Base-by-base conservation (phyloP, 2,329 filamentous ascomycete species). In the Immersiporthe knoxdaviesiana region DNA sequence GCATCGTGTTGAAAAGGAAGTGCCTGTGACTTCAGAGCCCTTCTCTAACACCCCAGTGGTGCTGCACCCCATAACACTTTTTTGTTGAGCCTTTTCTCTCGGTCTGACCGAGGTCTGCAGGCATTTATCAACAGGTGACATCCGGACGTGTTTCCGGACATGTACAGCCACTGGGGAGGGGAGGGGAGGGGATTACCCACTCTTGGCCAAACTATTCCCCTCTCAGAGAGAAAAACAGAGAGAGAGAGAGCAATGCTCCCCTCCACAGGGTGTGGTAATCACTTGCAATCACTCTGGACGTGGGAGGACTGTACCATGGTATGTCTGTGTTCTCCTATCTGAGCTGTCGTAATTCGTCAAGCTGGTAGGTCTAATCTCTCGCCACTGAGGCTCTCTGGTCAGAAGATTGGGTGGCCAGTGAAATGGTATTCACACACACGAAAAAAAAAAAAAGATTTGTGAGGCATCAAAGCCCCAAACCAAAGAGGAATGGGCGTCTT, bases 31-130 rank as follows among this genome's bases (percentile, higher is more conserved):
- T 32, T 30, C 27, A 16, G 52, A 47, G 44, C 8, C 7, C 52
- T 56, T 30, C 24, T 30, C 27, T 3, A 10, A 30, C 27, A 21
- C 27, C 6, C 52, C 16, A 18, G 12, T 30, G 24, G 52, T 56
- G 24, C 24, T 30, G 24, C 14, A 30, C 14, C 18, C 24, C 52
- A 56, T 56, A 18, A 2, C 1, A 2, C 3, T 16, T 56, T 30
- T 56, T 30, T 56, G 52, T 27, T 30, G 52, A 56, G 52, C 27
- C 27, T 27, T 30, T 30, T 56, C 52, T 56, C 18, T 56, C 52
- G 52, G 52, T 56, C 52, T 56, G 52, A 56, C 52, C 52, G 52
- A 56, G 52, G 52, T 56, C 52, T 56, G 52, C 52, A 56, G 52
- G 52, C 52, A 56, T 56, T 56, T 56, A 56, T 56, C 52, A 56